Evolutionary conservation across 768 basidiomycete genomes (phyloP).

Genomic region (Lepiota brunneoincarnata): DNA sequence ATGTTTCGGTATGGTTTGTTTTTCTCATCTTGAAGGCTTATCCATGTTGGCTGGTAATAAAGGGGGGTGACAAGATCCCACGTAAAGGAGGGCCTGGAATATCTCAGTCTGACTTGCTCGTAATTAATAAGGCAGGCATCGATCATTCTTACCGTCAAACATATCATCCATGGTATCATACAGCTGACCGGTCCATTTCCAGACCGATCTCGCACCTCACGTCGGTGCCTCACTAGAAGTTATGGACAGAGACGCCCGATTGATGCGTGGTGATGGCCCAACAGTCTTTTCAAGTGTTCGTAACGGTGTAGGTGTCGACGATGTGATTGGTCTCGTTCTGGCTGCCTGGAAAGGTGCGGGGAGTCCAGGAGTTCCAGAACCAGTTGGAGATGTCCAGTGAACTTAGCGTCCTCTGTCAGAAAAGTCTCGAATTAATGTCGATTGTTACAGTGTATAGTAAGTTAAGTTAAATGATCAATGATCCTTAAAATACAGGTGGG

Average conservation of each 20-base stretch:
- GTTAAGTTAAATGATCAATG: too few relatives aligned
- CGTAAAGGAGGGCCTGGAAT: conserved; percentile 98
- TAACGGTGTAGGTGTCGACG: conserved; percentile 73
- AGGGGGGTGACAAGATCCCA: conserved; percentile 98
- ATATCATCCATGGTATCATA: background rate
- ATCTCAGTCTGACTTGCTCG: conserved; percentile 89
- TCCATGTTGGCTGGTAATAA: conserved; percentile 3
- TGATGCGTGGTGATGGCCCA: conserved; percentile 94
- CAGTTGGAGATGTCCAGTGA: conserved; percentile 39
- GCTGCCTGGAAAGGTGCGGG: conserved; percentile 88
- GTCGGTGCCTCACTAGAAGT: conserved; percentile 92
- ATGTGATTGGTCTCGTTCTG: conserved; percentile 76
- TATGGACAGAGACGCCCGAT: conserved; percentile 89
- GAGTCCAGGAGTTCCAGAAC: conserved; percentile 59
- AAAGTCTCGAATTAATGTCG: too few relatives aligned
- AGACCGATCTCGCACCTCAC: conserved; percentile 93
- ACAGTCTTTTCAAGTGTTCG: conserved; percentile 89
- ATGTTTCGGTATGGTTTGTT: conserved; percentile 58
- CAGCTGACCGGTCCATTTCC: background rate
- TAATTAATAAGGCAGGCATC: conserved; percentile 84
- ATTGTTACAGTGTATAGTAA: too few relatives aligned
- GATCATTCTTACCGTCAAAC: background rate
- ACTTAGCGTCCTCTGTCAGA: background rate
- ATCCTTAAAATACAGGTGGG: too few relatives aligned
- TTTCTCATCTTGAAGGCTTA: background rate